Evolutionary conservation across 179 eudicot species (phyloP).

Genomic region (Sideroxylon spinosum): DNA sequence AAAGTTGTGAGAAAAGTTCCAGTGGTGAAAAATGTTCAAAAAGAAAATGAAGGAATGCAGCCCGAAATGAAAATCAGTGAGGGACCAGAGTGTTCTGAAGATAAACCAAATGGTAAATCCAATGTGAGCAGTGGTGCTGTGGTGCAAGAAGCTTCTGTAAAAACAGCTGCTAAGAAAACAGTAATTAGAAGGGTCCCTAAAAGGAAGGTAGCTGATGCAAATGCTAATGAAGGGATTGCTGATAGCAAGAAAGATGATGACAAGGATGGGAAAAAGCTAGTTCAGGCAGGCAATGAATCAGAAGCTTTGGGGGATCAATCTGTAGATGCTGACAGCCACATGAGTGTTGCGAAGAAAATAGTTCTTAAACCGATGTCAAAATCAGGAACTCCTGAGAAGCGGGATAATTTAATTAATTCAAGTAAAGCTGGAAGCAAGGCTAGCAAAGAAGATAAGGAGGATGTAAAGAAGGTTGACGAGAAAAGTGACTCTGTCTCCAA

Average conservation of each 20-base stretch:
- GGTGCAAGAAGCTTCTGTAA: constrained; percentile 41
- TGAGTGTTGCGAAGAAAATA: constrained; percentile 22
- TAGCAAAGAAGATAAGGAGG: constrained; percentile 33
- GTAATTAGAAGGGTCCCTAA: constrained; percentile 72
- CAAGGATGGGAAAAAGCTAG: constrained; percentile 24
- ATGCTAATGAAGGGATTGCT: constrained; percentile 29
- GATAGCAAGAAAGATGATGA: constrained; percentile 21
- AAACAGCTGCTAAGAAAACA: constrained; percentile 64
- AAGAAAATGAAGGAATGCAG: constrained; percentile 26
- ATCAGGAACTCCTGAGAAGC: constrained; percentile 29
- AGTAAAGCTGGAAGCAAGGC: constrained; percentile 31
- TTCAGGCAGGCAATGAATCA: constrained; percentile 22
- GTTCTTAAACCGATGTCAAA: constrained; percentile 17
- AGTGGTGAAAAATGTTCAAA: constrained; percentile 28
- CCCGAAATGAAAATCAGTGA: constrained; percentile 29
- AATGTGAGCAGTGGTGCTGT: constrained; percentile 31
- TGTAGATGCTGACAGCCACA: constrained; percentile 23
- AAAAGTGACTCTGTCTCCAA: constrained; percentile 32
- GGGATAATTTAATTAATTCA: constrained; percentile 22
- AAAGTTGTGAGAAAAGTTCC: constrained; percentile 51
- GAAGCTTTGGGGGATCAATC: constrained; percentile 24
- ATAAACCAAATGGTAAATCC: constrained; percentile 31
- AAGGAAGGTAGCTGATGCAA: constrained; percentile 38
- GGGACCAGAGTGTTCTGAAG: constrained; percentile 35
- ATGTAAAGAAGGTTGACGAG: constrained; percentile 34